Evolutionary conservation across 805 yeast genomes (phyloP).

Genomic region (Cyberlindnera nakhonratchasimensis): DNA sequence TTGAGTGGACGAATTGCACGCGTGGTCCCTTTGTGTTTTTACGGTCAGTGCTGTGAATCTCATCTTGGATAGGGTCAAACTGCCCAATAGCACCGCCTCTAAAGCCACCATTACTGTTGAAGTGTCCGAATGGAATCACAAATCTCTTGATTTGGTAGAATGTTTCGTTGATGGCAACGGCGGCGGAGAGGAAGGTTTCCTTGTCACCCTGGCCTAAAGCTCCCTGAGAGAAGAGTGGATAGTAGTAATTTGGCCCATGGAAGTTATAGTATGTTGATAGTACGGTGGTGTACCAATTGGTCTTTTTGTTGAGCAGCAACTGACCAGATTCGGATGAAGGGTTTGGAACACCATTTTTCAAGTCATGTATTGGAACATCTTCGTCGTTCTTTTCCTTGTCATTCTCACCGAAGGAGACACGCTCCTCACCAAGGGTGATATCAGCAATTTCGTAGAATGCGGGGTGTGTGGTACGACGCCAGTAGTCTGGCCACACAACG

Average conservation of each 20-base stretch:
- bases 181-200: slow-evolving; percentile 67
- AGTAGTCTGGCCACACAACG: slow-evolving; percentile 77
- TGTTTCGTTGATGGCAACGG: slow-evolving; percentile 43
- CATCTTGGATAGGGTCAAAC: slow-evolving; percentile 60
- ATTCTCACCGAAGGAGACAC: slow-evolving; percentile 19
- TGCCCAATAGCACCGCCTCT: slow-evolving; percentile 74
- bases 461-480: slow-evolving; percentile 79
- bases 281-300: slow-evolving; percentile 55
- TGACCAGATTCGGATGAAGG: slow-evolving; percentile 70
- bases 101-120: slow-evolving; percentile 33
- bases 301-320: slow-evolving; percentile 52
- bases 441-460: slow-evolving; percentile 63
- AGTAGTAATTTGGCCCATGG: slow-evolving; percentile 60
- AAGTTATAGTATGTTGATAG: slow-evolving; percentile 61
- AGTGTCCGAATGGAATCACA: slow-evolving; percentile 40
- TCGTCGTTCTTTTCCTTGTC: slow-evolving; percentile 23
- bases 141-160: slow-evolving; percentile 46
- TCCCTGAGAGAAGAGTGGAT: slow-evolving; percentile 67
- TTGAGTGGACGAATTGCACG: slow-evolving; percentile 27
- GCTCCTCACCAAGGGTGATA: slow-evolving; percentile 37
- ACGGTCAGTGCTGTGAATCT: slow-evolving; percentile 17
- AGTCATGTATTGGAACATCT: slow-evolving; percentile 44
- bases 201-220: slow-evolving; percentile 76
- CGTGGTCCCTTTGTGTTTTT: slow-evolving; percentile 6
- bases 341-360: slow-evolving; percentile 59